Conservation (phyloP, 2,329 filamentous ascomycete genomes). For the Fusarium albidum region DNA sequence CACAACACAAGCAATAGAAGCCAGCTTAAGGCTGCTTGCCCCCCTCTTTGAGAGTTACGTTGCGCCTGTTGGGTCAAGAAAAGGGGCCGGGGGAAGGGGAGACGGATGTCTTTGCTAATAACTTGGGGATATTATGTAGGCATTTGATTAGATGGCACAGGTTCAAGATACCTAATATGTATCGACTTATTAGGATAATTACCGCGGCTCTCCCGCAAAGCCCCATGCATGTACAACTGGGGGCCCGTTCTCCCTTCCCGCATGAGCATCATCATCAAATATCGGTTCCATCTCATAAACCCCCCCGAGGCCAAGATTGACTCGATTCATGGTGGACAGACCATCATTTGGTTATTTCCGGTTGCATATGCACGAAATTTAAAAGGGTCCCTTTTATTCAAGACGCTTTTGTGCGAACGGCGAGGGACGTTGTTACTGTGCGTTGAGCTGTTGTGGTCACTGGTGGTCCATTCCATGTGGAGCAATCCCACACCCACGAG, state of each 20-base stretch:
- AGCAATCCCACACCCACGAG: constrained; percentile 5
- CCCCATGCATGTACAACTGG: constrained; percentile 11
- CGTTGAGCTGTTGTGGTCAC: neutral
- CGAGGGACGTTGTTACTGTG: neutral
- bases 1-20: constrained; percentile 27
- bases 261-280: constrained; percentile 22
- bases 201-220: constrained; percentile 8
- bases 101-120: constrained; percentile 6
- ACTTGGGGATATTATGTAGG: constrained; percentile 5
- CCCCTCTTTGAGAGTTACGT: constrained; percentile 6
- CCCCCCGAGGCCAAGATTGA: constrained; percentile 6
- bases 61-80: constrained; percentile 17
- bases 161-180: constrained; percentile 21
- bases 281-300: neutral
- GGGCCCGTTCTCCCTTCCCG: constrained; percentile 30
- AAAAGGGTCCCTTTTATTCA: constrained; percentile 25
- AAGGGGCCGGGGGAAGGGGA: constrained; percentile 21
- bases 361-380: constrained; percentile 34
- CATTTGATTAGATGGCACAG: constrained; percentile 37
- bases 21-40: constrained; percentile 28
- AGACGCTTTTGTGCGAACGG: constrained; percentile 7
- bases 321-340: constrained; percentile 26
- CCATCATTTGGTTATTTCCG: no score
- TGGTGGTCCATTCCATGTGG: constrained; percentile 26
- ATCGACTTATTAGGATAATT: constrained; percentile 22